A percentile compares a stretch with the other conserved stretches of the same genome.
Conservation (phyloP, 2,329 filamentous ascomycete species). For the Lecanicillium sp. region DNA sequence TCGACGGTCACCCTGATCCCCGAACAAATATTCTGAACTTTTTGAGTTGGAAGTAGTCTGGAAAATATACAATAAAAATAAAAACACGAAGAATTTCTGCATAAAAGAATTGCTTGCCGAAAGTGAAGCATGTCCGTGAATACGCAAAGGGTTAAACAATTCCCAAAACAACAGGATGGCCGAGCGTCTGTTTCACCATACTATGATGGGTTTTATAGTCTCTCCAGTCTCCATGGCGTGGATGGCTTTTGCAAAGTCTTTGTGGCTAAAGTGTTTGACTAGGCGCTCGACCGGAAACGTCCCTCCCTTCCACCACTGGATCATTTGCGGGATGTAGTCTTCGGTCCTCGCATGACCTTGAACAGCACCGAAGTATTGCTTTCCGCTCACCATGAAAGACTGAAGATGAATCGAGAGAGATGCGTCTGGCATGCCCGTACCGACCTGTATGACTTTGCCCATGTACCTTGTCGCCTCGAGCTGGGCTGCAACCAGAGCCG, state of each 20-base stretch:
- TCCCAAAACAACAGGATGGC: too few species aligned
- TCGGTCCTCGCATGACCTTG: slow-evolving; percentile 29
- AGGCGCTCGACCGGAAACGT: slow-evolving; percentile 25
- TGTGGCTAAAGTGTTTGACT: slow-evolving; percentile 21
- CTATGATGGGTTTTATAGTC: slow-evolving; percentile 25
- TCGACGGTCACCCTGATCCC: slow-evolving; percentile 25
- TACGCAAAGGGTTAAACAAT: too few species aligned
- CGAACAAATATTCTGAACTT: slow-evolving; percentile 27
- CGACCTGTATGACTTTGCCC: slow-evolving; percentile 43
- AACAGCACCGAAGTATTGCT: slow-evolving; percentile 36
- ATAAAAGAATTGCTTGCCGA: too few species aligned
- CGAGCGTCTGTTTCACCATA: slow-evolving; percentile 14
- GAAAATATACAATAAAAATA: too few species aligned
- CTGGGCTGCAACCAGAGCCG: slow-evolving; percentile 29
- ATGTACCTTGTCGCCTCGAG: slow-evolving; percentile 33
- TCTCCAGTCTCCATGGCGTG: slow-evolving; percentile 20
- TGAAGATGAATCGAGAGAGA: slow-evolving; percentile 34
- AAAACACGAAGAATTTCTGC: too few species aligned
- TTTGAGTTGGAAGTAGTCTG: slow-evolving; percentile 20
- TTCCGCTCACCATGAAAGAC: slow-evolving; percentile 37
- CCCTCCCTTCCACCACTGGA: slow-evolving; percentile 23
- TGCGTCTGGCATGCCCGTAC: slow-evolving; percentile 34
- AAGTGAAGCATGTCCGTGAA: too few species aligned
- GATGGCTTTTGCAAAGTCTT: slow-evolving; percentile 20
- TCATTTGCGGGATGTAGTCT: slow-evolving; percentile 26